phyloP scores from a whole-genome alignment of 352 stramenopile species.

The Phytophthora quininea region DNA sequence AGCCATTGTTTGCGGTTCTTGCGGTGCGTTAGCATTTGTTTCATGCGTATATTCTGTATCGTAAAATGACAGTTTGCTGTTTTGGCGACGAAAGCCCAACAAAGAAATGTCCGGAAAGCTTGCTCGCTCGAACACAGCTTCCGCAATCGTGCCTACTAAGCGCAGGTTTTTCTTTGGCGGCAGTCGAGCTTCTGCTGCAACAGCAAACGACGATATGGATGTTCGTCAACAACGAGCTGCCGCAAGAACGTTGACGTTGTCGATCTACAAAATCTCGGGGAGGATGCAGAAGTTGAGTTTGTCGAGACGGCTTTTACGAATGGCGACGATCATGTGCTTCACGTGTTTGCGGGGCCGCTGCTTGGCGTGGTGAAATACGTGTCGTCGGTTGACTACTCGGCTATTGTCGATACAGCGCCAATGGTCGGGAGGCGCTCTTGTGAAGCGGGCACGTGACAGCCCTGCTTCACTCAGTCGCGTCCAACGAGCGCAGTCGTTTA shows the following conservation, averaged over 20 bases:
- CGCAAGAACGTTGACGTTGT: constrained; percentile 41
- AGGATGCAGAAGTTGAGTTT: constrained; percentile 60
- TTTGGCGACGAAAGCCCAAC: constrained; percentile 45
- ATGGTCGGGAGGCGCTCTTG: constrained; percentile 21
- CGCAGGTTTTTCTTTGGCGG: constrained; percentile 76
- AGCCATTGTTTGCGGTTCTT: constrained; percentile 54
- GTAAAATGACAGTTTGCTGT: not conserved
- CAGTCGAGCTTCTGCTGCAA: constrained; percentile 36
- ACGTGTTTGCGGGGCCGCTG: constrained; percentile 74
- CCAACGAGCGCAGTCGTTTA: constrained; percentile 60
- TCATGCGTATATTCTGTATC: not conserved
- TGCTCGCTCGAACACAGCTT: constrained; percentile 41
- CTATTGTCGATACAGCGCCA: constrained; percentile 10
- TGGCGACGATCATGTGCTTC: constrained; percentile 61
- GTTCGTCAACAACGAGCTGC: constrained; percentile 41
- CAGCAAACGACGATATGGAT: constrained; percentile 34
- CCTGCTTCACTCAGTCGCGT: constrained; percentile 43
- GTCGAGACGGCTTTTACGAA: constrained; percentile 56
- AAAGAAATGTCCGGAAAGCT: constrained; percentile 43
- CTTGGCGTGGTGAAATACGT: constrained; percentile 72
- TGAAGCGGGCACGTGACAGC: constrained; percentile 30
- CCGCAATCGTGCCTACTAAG: constrained; percentile 42
- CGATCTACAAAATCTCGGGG: constrained; percentile 33
- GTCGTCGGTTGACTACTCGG: constrained; percentile 15
- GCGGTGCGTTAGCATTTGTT: constrained; percentile 39